Percentiles rank a stretch among this genome's conserved stretches.
phyloP scores from a whole-genome alignment of 129 eudicot genomes.

The Ambrosia trifida region DNA sequence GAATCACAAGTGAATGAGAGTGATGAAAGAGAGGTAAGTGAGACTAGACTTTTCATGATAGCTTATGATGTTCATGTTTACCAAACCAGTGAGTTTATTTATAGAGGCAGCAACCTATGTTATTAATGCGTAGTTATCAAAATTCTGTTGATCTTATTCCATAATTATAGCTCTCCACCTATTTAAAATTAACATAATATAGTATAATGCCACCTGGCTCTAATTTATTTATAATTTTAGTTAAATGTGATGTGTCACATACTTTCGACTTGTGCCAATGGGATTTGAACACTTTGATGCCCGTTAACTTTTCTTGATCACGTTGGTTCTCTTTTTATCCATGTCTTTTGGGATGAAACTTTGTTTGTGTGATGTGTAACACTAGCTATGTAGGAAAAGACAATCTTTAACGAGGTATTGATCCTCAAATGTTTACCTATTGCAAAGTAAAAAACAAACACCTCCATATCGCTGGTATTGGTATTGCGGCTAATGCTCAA shows the following conservation, averaged over 20 bases:
- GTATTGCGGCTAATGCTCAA: no score
- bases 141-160: not conserved
- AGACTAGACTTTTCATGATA: conserved; percentile 1
- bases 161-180: conserved; percentile 13
- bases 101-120: conserved; percentile 17
- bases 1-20: conserved; percentile 16
- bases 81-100: conserved; percentile 15
- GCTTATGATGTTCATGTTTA: conserved; percentile 4
- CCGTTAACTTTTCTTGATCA: conserved; percentile 9
- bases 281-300: conserved; percentile 20
- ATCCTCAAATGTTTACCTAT: no score
- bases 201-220: conserved; percentile 24
- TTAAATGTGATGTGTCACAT: conserved; percentile 28
- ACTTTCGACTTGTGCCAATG: conserved; percentile 31
- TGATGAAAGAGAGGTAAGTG: conserved; percentile 19
- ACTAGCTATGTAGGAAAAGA: not conserved
- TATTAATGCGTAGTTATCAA: conserved; percentile 9
- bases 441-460: no score
- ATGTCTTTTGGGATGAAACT: not conserved
- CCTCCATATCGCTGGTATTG: no score
- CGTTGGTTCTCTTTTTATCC: not conserved
- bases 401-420: no score
- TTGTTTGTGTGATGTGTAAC: not conserved
- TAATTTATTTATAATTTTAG: not conserved
- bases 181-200: conserved; percentile 1